These are phyloP conservation scores for Pichiaceae sp. DNA, from an alignment of 1,139 yeast species.

Conservation along the genomic window DNA sequence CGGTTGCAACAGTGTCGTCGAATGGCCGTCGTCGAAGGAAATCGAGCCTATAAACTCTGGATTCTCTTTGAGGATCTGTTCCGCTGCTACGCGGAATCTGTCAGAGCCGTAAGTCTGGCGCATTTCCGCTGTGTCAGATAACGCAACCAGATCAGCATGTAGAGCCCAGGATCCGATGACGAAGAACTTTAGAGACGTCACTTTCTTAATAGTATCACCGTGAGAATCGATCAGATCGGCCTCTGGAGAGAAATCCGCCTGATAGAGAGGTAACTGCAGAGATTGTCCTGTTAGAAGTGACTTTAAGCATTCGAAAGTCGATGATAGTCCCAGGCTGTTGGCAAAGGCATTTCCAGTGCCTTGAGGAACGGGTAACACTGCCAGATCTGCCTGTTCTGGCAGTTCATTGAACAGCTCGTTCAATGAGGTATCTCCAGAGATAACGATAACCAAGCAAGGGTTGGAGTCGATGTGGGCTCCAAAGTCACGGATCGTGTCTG, in stretches of 20 bases:
- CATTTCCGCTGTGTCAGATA: conserved; percentile 62
- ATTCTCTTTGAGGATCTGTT: conserved; percentile 35
- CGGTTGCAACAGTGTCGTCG: conserved; percentile 3
- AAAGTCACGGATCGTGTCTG: conserved; percentile 7
- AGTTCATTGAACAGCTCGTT: conserved; percentile 65
- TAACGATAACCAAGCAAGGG: conserved; percentile 39
- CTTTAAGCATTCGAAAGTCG: conserved; percentile 33
- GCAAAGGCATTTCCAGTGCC: conserved; percentile 88
- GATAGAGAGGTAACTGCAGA: conserved; percentile 45
- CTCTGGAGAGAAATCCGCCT: conserved; percentile 44
- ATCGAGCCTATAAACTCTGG: conserved; percentile 44
- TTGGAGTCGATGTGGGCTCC: conserved; percentile 3
- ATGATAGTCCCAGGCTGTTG: conserved; percentile 44
- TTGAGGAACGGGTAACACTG: conserved; percentile 47
- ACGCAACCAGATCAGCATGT: conserved; percentile 80
- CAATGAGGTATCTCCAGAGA: conserved; percentile 84
- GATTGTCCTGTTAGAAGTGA: conserved; percentile 29
- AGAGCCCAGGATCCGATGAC: conserved; percentile 81
- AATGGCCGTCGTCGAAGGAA: conserved; percentile 9
- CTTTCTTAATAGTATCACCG: not conserved
- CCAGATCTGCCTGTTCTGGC: conserved; percentile 7
- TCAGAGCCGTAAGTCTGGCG: conserved; percentile 49
- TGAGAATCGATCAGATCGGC: conserved; percentile 18
- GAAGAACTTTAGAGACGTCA: conserved; percentile 30
- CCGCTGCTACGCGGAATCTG: conserved; percentile 66